Base-by-base conservation (phyloP, 768 basidiomycete species). In the Trichaptum fuscoviolaceum region DNA sequence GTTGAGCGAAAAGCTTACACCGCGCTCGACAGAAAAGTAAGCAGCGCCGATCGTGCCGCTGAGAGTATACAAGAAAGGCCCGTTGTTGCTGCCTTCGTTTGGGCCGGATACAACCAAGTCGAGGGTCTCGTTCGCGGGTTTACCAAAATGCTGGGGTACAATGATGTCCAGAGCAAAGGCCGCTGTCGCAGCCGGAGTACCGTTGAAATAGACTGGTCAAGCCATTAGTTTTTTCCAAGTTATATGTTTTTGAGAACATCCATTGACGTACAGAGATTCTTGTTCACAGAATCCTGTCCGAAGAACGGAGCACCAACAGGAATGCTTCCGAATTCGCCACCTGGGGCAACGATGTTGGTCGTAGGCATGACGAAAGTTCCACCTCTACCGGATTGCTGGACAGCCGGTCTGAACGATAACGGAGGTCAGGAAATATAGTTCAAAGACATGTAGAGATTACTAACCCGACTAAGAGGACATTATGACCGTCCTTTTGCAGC, bases 101-200 rank as follows among this genome's bases (percentile, higher is more conserved):
- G 75, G 75, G 15, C 75, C 75, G 26, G 74, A 70, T 1, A 76
- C 74, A 18, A 76, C 74, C 35, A 76, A 58, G 66, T 76, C 75
- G 27, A 75, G 69, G 20, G 69, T 67, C 34, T 65, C 63, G 27
- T 71, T 72, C 25, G 59, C 59, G 15, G 59, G 59, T 61, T 61
- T 61, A 7, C 70, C 70, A 63, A 74, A 73, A 36, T 71, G 67
- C 64, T 64, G 67, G 27, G 75, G 75, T 27, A 69, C 70, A 26
- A 76, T 65, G 59, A 76, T 72, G 67, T 75, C 74, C 6, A 76
- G 64, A 0, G 70, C 75, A 64, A 76, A 76, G 60, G 71, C 67
- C 18, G 69, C 74, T 35, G 72, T 63, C 10, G 75, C 75, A 57
- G 73, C 72, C n/a, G 75, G 75, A 1, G 75, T 76, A 26, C 73